Evolutionary conservation across 805 yeast genomes (phyloP).

Genomic region (Teunomyces atbi): DNA sequence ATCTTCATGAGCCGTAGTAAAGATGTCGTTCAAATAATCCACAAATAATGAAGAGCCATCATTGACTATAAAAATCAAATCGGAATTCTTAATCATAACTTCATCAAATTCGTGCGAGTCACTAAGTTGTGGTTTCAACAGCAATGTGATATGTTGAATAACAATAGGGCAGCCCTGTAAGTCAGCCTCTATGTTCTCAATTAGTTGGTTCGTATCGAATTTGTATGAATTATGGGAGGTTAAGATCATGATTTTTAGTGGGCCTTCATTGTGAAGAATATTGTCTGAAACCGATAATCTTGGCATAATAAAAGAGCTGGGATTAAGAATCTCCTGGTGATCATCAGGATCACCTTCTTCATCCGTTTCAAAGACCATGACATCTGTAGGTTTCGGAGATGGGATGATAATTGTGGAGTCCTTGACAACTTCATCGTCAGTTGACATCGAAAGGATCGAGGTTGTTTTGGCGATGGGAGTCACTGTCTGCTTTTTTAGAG

Average conservation of each 20-base stretch:
- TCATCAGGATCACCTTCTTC: conserved; percentile 32
- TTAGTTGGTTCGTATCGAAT: conserved; percentile 19
- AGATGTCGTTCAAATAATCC: conserved; percentile 20
- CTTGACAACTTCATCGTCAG: conserved; percentile 23
- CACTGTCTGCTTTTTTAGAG: conserved; percentile 9
- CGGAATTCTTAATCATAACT: conserved; percentile 20
- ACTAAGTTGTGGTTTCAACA: background rate
- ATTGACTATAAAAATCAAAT: conserved; percentile 34
- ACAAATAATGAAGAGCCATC: conserved; percentile 35
- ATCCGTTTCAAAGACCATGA: conserved; percentile 42
- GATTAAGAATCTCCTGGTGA: conserved; percentile 10
- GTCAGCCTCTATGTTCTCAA: conserved; percentile 15
- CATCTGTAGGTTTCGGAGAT: conserved; percentile 18
- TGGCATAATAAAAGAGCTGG: conserved; percentile 39
- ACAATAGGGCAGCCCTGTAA: conserved; percentile 12
- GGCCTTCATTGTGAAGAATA: conserved; percentile 3
- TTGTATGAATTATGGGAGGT: conserved; percentile 17
- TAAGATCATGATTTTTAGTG: conserved; percentile 22
- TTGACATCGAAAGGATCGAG: conserved; percentile 26
- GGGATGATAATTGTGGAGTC: conserved; percentile 24
- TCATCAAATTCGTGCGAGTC: conserved; percentile 11
- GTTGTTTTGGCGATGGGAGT: conserved; percentile 13
- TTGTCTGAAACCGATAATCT: conserved; percentile 25
- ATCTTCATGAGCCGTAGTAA: conserved; percentile 6
- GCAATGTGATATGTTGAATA: conserved; percentile 16